Evolutionary conservation across 495 filamentous ascomycete species (phyloP).

Genomic region (Aspergillus sparsus): DNA sequence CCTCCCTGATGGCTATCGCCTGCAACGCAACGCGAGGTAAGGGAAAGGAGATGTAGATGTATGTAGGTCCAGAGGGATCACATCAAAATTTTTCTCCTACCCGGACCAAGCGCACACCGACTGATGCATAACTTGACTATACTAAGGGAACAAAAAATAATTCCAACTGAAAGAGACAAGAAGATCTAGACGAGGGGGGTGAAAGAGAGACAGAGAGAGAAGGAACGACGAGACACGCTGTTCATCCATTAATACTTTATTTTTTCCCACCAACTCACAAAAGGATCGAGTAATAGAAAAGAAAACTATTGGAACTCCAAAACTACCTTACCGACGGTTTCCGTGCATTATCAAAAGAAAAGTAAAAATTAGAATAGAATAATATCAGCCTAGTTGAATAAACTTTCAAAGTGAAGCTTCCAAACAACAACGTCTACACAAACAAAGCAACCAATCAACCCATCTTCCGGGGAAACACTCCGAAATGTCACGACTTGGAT

Average conservation of each 20-base stretch:
- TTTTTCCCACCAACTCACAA: background rate
- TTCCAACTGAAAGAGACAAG: too few relatives aligned
- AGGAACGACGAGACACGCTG: background rate
- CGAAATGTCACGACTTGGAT: background rate
- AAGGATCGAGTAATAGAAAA: background rate
- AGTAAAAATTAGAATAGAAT: background rate
- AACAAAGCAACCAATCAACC: slow-evolving; percentile 16
- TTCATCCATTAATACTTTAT: background rate
- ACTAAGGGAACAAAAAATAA: background rate
- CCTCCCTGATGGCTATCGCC: background rate
- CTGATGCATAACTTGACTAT: background rate
- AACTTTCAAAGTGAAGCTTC: slow-evolving; percentile 20
- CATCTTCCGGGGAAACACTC: slow-evolving; percentile 1
- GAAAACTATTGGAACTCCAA: background rate
- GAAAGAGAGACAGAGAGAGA: background rate
- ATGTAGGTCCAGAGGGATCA: slow-evolving; percentile 3
- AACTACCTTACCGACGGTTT: background rate
- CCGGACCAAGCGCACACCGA: slow-evolving; percentile 2
- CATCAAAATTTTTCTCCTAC: background rate
- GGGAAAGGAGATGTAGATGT: background rate
- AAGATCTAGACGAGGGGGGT: too few relatives aligned
- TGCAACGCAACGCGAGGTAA: background rate
- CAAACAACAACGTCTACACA: slow-evolving; percentile 1
- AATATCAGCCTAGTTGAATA: background rate
- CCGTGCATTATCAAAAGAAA: background rate